Conservation (phyloP, 352 stramenopile species). For the Pythium utonaiense region DNA sequence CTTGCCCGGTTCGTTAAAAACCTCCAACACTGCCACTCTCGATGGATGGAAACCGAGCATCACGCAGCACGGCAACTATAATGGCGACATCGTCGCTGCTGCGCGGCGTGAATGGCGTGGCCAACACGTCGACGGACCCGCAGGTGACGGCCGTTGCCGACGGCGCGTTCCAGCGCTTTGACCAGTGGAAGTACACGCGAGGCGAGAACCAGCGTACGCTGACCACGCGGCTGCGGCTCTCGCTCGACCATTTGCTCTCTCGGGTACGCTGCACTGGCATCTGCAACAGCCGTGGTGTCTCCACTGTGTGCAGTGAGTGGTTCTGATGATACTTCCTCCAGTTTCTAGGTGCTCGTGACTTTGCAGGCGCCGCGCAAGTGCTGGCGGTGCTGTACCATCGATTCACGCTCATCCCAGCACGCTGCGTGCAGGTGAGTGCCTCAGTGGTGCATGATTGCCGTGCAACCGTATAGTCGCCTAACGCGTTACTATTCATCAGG, state of each 20-base stretch:
- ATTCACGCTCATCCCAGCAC: conserved; percentile 47
- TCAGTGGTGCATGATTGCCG: too few species aligned
- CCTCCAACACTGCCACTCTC: background rate
- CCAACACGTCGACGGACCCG: conserved; percentile 24
- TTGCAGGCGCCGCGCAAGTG: conserved; percentile 58
- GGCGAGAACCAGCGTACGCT: conserved; percentile 22
- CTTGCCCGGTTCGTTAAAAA: conserved; percentile 1
- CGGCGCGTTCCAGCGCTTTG: conserved; percentile 33
- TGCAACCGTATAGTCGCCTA: too few species aligned
- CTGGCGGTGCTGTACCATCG: conserved; percentile 66
- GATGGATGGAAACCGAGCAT: background rate
- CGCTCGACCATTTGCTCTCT: conserved; percentile 49
- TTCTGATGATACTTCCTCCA: conserved; percentile 14
- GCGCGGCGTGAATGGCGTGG: background rate
- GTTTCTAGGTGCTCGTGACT: conserved; percentile 70
- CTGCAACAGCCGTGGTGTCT: too few species aligned
- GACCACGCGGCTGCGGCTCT: conserved; percentile 33
- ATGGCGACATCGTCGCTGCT: conserved; percentile 6
- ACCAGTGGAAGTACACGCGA: conserved; percentile 46
- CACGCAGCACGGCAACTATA: conserved; percentile 3
- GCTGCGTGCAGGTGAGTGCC: conserved; percentile 56
- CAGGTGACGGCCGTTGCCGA: conserved; percentile 34
- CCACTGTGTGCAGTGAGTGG: too few species aligned
- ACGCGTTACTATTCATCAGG: too few species aligned
- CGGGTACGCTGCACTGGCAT: too few species aligned